Percentiles rank a stretch among this genome's conserved stretches.
phyloP scores from a whole-genome alignment of 192 early-diverging fungal genomes.

The Linnemannia hyalina region DNA sequence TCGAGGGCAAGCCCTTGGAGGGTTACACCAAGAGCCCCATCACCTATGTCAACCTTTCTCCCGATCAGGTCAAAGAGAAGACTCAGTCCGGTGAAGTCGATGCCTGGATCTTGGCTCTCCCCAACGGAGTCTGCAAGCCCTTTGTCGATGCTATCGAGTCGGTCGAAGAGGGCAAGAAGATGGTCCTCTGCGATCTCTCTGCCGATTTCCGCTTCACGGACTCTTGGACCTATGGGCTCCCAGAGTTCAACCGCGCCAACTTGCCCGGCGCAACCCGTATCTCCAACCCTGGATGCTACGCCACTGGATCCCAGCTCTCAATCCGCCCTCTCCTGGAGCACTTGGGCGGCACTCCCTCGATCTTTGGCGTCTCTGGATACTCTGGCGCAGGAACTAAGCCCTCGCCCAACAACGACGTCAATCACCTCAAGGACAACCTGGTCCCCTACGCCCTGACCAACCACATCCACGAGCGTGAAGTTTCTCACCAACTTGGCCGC shows the following conservation, averaged over 20 bases:
- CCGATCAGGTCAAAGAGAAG: conserved; percentile 73
- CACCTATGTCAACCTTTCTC: conserved; percentile 85
- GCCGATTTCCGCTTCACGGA: conserved; percentile 95
- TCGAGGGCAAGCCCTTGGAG: conserved; percentile 87
- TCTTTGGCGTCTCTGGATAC: conserved; percentile 98
- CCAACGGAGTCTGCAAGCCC: conserved; percentile 94
- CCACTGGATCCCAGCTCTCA: conserved; percentile 94
- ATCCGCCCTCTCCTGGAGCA: conserved; percentile 86
- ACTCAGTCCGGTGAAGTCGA: conserved; percentile 79
- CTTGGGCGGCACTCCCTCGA: conserved; percentile 74
- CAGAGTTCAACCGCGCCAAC: conserved; percentile 82
- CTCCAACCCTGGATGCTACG: conserved; percentile 99
- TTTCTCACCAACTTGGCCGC: conserved; percentile 78
- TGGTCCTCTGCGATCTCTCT: conserved; percentile 88
- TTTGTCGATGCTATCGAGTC: conserved; percentile 88
- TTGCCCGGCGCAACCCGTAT: conserved; percentile 77
- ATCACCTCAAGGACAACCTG: conserved; percentile 88
- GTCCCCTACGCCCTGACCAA: conserved; percentile 93
- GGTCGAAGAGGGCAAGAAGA: conserved; percentile 63
- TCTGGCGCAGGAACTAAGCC: conserved; percentile 99
- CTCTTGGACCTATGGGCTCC: conserved; percentile 91
- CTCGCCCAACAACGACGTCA: conserved; percentile 94
- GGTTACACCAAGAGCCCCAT: conserved; percentile 79
- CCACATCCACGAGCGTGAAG: conserved; percentile 98
- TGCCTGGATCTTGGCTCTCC: conserved; percentile 97